These are phyloP conservation scores for Dioscorea zingiberensis DNA, from an alignment of 106 monocot species.

Conservation along the genomic window DNA sequence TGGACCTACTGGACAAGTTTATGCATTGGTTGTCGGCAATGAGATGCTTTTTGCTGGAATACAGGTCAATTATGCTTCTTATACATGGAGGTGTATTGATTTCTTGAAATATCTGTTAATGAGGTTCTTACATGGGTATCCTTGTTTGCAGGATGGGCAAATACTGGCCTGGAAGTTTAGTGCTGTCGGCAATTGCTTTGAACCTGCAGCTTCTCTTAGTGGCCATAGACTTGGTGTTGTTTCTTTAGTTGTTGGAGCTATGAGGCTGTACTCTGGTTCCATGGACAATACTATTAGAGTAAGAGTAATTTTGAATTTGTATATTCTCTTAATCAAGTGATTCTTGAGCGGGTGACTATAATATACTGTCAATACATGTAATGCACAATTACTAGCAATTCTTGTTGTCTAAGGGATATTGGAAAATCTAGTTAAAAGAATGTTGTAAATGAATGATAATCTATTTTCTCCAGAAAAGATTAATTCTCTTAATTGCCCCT, in stretches of 20 bases:
- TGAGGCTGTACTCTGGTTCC: slow-evolving; percentile 79
- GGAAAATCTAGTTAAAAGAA: too few species aligned
- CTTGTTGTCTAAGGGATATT: too few species aligned
- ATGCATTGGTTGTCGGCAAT: slow-evolving; percentile 60
- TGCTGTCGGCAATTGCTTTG: slow-evolving; percentile 54
- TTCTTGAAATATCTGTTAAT: background rate
- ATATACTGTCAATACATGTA: too few species aligned
- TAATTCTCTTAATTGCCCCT: too few species aligned
- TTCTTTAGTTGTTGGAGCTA: slow-evolving; percentile 59
- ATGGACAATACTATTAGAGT: slow-evolving; percentile 78
- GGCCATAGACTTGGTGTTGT: slow-evolving; percentile 72
- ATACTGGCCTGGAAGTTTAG: slow-evolving; percentile 77
- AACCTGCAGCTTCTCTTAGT: slow-evolving; percentile 74
- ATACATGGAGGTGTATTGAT: background rate
- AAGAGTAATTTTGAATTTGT: slow-evolving; percentile 9
- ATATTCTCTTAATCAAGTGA: too few species aligned
- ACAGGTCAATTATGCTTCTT: slow-evolving; percentile 34
- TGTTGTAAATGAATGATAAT: too few species aligned
- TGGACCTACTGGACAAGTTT: slow-evolving; percentile 76
- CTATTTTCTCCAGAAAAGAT: too few species aligned
- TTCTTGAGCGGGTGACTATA: too few species aligned
- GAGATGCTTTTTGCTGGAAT: slow-evolving; percentile 81
- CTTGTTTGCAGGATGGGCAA: slow-evolving; percentile 52
- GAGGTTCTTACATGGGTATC: too few species aligned
- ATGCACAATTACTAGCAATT: too few species aligned